Evolutionary conservation across 331 rosid species (phyloP).

Genomic region (Quercus lobata): DNA sequence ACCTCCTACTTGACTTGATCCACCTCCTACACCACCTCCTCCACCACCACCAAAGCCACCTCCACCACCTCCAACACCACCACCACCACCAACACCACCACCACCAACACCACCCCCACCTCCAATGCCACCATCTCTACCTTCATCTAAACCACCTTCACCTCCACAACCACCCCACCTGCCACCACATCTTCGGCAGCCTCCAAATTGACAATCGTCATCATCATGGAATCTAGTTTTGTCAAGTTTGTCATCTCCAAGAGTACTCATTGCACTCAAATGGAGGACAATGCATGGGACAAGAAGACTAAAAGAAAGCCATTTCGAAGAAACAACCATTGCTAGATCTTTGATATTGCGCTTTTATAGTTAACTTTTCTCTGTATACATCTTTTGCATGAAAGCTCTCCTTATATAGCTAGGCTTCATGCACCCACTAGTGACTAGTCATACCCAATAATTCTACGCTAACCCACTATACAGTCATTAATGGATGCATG

Average conservation of each 20-base stretch:
- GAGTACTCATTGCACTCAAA: constrained; percentile 24
- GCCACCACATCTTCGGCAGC: constrained; percentile 29
- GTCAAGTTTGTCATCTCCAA: constrained; percentile 51
- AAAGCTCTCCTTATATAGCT: constrained; percentile 25
- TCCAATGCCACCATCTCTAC: not conserved
- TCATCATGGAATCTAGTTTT: constrained; percentile 34
- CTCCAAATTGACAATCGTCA: constrained; percentile 47
- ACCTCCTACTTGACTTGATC: constrained; percentile 10
- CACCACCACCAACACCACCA: constrained; percentile 31
- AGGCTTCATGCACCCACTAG: constrained; percentile 25
- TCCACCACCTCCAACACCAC: constrained; percentile 18
- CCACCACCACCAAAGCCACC: constrained; percentile 21
- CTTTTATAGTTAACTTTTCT: not conserved
- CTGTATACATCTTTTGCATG: not conserved
- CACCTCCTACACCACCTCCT: constrained; percentile 12
- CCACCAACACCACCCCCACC: not conserved
- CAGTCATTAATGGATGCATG: constrained; percentile 37
- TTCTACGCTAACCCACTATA: not conserved
- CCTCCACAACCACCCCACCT: constrained; percentile 14
- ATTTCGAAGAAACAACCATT: constrained; percentile 39
- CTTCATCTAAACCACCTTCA: not conserved
- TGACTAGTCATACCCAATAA: not conserved
- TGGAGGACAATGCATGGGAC: constrained; percentile 51
- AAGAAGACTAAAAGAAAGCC: constrained; percentile 39
- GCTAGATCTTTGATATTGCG: not conserved